Base-by-base conservation (phyloP, 495 filamentous ascomycete genomes). In the Polyplosphaeria fusca region DNA sequence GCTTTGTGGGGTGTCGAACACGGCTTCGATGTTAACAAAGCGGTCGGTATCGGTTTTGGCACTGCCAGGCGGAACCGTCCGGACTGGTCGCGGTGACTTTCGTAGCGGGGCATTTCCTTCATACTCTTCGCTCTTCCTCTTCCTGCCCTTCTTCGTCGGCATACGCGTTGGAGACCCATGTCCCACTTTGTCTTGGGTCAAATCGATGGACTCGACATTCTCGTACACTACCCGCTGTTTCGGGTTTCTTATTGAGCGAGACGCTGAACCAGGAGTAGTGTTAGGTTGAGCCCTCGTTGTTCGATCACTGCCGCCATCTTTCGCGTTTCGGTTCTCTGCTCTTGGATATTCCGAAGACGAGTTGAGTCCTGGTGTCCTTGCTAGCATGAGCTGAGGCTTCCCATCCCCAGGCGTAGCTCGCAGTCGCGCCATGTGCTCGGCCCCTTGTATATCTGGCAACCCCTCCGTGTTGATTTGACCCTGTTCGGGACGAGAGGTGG, bases 101-200 rank as follows among this genome's bases (percentile, higher is more conserved):
- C 22, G 2, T 3, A 22, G 22, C 22, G 47, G 19, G 24, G 47
- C 43, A 18, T 61, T 47, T 14, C 74, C 74, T 37, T 77, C 78
- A 44, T 85, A 80, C 48, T 87, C 83, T 35, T 85, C 80, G 58
- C 87, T 89, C 64, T 89, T 91, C 42, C 88, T 70, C 70, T 91
- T 91, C 69, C 81, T 83, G 11, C 79, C 76, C 55, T 78, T 78
- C 63, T 75, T 82, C 3, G 77, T 66, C 2, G 47, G 25, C 3
- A 16, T 7, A 38, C 46, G 57, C 25, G 23, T 52, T 20, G 48
- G 32, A 40, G 48, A 54, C 12, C n/a, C 3, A 39, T 18, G 5
- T 23, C 18, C 27, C 3, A 47, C 11, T 35, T 14, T 51, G 35
- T 81, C 83, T 13, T 77, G 81, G 1, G 88, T 93, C 35, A 94